Base-by-base conservation (phyloP, 1,139 yeast species). In the Yamadazyma jaroonii region DNA sequence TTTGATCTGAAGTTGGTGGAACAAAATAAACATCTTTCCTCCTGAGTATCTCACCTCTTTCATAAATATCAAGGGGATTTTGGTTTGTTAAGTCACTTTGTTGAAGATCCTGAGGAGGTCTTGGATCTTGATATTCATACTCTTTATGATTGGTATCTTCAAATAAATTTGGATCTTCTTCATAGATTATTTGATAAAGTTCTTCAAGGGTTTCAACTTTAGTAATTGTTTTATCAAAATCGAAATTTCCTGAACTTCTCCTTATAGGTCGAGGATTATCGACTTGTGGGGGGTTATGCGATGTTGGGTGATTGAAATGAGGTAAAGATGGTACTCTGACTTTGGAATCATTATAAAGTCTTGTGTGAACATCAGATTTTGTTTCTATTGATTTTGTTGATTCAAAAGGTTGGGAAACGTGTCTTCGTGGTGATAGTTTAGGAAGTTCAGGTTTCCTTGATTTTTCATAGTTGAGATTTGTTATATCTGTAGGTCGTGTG, bases 31-130 rank as follows among this genome's bases (percentile, higher is more conserved):
- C 49, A 50, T 48, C 72, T 50, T 54, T 60, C 36, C 55, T 69
- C 45, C 72, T 59, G 49, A 59, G 61, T 49, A 59, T 64, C 50
- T 79, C 84, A 3, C 81, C 80, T 37, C 72, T 60, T 53, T 79
- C 84, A 44, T 75, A 76, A 14, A 71, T 52, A 38, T 67, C 72
- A 21, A 79, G 53, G 4, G 49, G 42, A 9, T 39, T 40, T 13
- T 42, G 43, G 9, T 43, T 9, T 4, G 20, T 32, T 7, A 27
- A 11, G 3, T 27, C 34, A 12, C 25, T 21, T 12, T 31, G 29
- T 2, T 44, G 36, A 9, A 45, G 23, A 12, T 43, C 37, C 6
- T 44, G 41, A 3, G 39, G 39, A 6, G 25, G 14, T 34, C 35
- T 39, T 4, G 49, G 44, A 2, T 34, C 37, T 6, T 26, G 36